Evolutionary conservation across 2,329 filamentous ascomycete genomes (phyloP).

Genomic region (Penicillium sp.): DNA sequence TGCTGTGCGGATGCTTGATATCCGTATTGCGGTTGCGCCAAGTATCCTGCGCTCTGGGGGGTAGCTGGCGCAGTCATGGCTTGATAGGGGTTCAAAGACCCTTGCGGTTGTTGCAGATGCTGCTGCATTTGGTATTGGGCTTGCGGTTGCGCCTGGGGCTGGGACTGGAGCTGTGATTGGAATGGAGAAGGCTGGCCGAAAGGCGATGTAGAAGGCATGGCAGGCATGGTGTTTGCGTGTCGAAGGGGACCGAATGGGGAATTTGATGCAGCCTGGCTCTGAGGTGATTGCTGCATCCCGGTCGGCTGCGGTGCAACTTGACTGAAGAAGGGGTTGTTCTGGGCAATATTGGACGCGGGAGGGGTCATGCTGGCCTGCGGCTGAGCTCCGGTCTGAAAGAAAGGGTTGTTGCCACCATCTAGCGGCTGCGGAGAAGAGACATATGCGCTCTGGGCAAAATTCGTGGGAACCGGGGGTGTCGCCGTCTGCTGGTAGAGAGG

Average conservation of each 20-base stretch:
- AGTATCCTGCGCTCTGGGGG: too few species aligned
- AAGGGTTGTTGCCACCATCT: constrained; percentile 35
- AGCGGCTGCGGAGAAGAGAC: constrained; percentile 30
- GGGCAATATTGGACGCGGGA: constrained; percentile 18
- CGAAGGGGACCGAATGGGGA: constrained; percentile 18
- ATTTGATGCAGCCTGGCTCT: too few species aligned
- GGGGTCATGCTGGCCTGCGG: constrained; percentile 22
- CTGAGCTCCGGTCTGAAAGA: constrained; percentile 33
- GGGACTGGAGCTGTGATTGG: constrained; percentile 20
- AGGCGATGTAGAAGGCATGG: constrained; percentile 25
- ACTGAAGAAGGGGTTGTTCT: constrained; percentile 34
- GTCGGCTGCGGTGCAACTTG: too few species aligned
- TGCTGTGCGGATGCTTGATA: too few species aligned
- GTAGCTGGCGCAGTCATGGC: too few species aligned
- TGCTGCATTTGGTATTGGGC: too few species aligned
- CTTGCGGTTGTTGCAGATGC: too few species aligned
- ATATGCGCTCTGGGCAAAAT: constrained; percentile 29
- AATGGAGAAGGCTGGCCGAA: constrained; percentile 24
- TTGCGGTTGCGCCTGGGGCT: too few species aligned
- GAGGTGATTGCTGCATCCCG: too few species aligned
- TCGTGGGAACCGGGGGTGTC: constrained; percentile 35
- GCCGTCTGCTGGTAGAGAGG: constrained; percentile 35
- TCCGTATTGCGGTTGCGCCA: too few species aligned
- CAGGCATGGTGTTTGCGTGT: constrained; percentile 36
- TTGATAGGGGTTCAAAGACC: too few species aligned